These are phyloP conservation scores for Fusarium tupiense DNA, from an alignment of 2,329 filamentous ascomycete genomes.

Conservation along the genomic window DNA sequence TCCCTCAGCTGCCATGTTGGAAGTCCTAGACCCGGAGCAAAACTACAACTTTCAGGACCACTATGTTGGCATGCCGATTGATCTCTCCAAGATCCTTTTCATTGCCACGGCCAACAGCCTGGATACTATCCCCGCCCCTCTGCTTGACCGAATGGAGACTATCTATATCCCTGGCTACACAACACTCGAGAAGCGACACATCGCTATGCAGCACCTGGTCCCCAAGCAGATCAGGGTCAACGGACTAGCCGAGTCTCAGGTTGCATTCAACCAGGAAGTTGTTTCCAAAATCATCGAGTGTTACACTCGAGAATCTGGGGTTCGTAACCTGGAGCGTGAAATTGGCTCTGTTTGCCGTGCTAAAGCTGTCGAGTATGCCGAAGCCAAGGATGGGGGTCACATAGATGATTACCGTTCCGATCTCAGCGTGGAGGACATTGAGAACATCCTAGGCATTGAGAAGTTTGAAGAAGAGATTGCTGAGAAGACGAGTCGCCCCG, in stretches of 20 bases:
- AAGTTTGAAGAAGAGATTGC: slow-evolving; percentile 96
- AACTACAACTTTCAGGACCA: slow-evolving; percentile 96
- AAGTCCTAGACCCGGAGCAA: slow-evolving; percentile 96
- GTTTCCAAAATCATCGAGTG: slow-evolving; percentile 95
- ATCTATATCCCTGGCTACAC: slow-evolving; percentile 95
- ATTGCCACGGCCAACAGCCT: slow-evolving; percentile 96
- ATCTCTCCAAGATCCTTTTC: slow-evolving; percentile 95
- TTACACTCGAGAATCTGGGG: slow-evolving; percentile 95
- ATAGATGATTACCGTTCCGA: slow-evolving; percentile 76
- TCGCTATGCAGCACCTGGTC: slow-evolving; percentile 90
- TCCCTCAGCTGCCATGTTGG: slow-evolving; percentile 95
- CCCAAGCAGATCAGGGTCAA: slow-evolving; percentile 96
- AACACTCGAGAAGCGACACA: slow-evolving; percentile 95
- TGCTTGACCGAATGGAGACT: slow-evolving; percentile 97
- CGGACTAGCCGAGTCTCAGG: slow-evolving; percentile 79
- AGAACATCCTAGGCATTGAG: slow-evolving; percentile 91
- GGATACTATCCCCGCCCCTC: slow-evolving; percentile 92
- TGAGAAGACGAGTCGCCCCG: slow-evolving; percentile 83
- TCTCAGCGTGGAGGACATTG: slow-evolving; percentile 82
- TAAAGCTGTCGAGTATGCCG: slow-evolving; percentile 94
- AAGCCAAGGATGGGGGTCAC: slow-evolving; percentile 80
- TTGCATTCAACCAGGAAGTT: slow-evolving; percentile 82
- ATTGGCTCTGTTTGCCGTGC: slow-evolving; percentile 93
- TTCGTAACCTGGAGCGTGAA: slow-evolving; percentile 95
- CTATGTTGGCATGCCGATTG: slow-evolving; percentile 94